Evolutionary conservation across 192 early-diverging fungal genomes (phyloP).

Genomic region (Obelidium mucronatum): DNA sequence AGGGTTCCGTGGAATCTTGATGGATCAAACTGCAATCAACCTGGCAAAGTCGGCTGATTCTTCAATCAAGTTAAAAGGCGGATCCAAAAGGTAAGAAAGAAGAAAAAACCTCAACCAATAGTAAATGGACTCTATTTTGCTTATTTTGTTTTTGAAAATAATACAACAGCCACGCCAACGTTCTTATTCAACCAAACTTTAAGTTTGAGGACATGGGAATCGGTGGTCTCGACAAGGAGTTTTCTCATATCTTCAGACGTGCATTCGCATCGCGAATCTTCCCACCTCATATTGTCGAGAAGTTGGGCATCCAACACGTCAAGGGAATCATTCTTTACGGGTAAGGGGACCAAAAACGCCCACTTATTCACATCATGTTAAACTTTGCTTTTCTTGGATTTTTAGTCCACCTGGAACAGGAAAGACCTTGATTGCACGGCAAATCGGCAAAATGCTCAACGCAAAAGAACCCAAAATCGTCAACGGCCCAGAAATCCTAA

Average conservation of each 20-base stretch:
- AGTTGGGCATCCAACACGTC: conserved; percentile 96
- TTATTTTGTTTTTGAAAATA: no score
- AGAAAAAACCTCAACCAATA: conserved; percentile 14
- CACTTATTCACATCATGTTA: no score
- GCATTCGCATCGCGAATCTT: conserved; percentile 98
- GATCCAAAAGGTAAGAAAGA: conserved; percentile 55
- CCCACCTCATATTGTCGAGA: conserved; percentile 90
- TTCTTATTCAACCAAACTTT: conserved; percentile 92
- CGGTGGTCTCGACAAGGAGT: conserved; percentile 95
- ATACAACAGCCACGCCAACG: conserved; percentile 38
- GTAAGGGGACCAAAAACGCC: conserved; percentile 1
- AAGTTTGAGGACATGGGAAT: conserved; percentile 98
- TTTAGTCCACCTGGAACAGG: conserved; percentile 98
- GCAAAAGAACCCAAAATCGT: conserved; percentile 93
- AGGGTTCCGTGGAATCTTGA: conserved; percentile 73
- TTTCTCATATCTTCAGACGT: conserved; percentile 92
- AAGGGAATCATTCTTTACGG: conserved; percentile 79
- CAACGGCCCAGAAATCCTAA: conserved; percentile 94
- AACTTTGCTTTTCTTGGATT: neutral
- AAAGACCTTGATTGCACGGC: conserved; percentile 97
- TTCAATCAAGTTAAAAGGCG: conserved; percentile 76
- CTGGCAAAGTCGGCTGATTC: conserved; percentile 78
- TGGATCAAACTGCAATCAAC: conserved; percentile 71
- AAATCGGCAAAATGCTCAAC: conserved; percentile 99
- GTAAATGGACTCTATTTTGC: no score